Percentiles rank a stretch among this genome's conserved stretches.
These are phyloP conservation scores for Cladorrhinum samala DNA, from an alignment of 495 filamentous ascomycete genomes.

Conservation along the genomic window DNA sequence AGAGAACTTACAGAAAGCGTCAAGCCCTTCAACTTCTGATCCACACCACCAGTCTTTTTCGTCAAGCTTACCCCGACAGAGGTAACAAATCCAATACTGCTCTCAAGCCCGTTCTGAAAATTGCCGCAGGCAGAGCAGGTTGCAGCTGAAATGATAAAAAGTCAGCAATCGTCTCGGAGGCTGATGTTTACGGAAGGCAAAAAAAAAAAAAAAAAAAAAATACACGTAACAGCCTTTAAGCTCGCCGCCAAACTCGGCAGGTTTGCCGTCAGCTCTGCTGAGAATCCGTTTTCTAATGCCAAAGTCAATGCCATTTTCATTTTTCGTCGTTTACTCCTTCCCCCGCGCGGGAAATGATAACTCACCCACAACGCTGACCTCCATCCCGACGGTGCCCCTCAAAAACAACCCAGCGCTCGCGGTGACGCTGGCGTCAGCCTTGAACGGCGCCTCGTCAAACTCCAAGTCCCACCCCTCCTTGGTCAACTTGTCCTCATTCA, in stretches of 20 bases:
- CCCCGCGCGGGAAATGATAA: too few relatives aligned
- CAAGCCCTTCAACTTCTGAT: constrained; percentile 5
- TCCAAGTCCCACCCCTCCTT: constrained; percentile 10
- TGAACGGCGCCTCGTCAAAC: constrained; percentile 11
- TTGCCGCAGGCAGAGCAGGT: constrained; percentile 14
- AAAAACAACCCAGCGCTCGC: constrained; percentile 11
- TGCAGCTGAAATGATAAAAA: not conserved
- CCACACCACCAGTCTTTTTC: constrained; percentile 6
- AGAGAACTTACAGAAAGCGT: constrained; percentile 7
- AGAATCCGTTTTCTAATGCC: constrained; percentile 7
- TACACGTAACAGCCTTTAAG: constrained; percentile 11
- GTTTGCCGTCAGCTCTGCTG: constrained; percentile 8
- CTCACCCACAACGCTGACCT: constrained; percentile 16
- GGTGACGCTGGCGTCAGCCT: constrained; percentile 9
- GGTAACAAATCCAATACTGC: constrained; percentile 9
- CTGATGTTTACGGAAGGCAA: not conserved
- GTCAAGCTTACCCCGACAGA: constrained; percentile 12
- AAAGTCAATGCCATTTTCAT: not conserved
- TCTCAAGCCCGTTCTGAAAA: constrained; percentile 7
- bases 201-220: too few relatives aligned
- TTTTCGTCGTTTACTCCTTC: too few relatives aligned
- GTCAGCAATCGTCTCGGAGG: not conserved
- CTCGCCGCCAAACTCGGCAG: constrained; percentile 4
- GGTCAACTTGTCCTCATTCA: constrained; percentile 6
- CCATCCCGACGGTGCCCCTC: constrained; percentile 12